A percentile compares a stretch with the other conserved stretches of the same genome.
phyloP scores from a whole-genome alignment of 73 alveolate genomes.

The Stentor roeselii region DNA sequence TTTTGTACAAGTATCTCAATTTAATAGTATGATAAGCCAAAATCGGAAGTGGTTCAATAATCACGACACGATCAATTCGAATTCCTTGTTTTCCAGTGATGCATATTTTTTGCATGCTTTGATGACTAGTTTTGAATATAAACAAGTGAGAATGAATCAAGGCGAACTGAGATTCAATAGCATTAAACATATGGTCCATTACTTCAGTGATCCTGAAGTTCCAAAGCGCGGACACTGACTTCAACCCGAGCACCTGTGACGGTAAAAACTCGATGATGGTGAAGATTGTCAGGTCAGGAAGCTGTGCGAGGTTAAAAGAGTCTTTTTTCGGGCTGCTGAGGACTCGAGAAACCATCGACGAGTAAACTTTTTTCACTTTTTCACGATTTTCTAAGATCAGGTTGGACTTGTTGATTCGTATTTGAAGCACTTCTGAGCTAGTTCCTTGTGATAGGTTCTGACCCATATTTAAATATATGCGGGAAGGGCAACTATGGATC shows the following conservation, averaged over 20 bases:
- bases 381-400: not conserved
- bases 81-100: not conserved
- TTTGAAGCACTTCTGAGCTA: not conserved
- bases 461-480: conserved; percentile 17
- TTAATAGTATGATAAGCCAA: conserved; percentile 4
- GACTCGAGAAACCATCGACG: not conserved
- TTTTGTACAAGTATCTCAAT: conserved; percentile 1
- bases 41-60: not conserved
- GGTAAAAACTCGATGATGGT: not conserved
- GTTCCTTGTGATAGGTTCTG: not conserved
- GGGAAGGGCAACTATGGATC: not conserved
- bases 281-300: not conserved
- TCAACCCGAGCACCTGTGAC: not conserved
- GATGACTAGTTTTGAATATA: not conserved
- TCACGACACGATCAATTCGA: conserved; percentile 24
- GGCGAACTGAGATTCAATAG: conserved; percentile 26
- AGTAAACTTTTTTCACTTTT: not conserved
- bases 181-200: not conserved
- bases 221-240: conserved; percentile 20
- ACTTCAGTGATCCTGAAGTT: not conserved
- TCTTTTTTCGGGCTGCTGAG: not conserved
- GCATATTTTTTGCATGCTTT: not conserved
- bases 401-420: not conserved
- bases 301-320: not conserved
- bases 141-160: conserved; percentile 18